phyloP scores from a whole-genome alignment of 208 protist species.

The Wallacemonas rigidus region DNA sequence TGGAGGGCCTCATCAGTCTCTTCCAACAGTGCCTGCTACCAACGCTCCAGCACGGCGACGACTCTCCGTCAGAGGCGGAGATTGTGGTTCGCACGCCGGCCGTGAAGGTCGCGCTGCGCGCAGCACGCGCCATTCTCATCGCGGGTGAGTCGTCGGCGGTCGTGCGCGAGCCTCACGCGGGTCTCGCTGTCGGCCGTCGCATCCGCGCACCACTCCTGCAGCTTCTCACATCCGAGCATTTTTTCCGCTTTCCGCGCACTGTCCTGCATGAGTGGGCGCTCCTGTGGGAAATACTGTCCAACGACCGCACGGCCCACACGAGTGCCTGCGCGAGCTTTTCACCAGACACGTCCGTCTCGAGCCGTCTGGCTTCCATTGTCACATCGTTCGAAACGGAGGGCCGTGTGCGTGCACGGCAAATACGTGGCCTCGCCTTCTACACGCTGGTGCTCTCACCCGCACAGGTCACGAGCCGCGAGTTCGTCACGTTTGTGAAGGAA shows the following conservation, averaged over 20 bases:
- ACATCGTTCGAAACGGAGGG: slow-evolving; percentile 46
- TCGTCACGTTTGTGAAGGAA: slow-evolving; percentile 46
- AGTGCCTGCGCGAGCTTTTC: slow-evolving; percentile 21
- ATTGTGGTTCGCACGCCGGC: slow-evolving; percentile 28
- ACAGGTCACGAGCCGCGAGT: slow-evolving; percentile 36
- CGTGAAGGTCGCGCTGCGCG: slow-evolving; percentile 37
- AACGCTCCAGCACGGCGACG: slow-evolving; percentile 35
- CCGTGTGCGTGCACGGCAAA: slow-evolving; percentile 32
- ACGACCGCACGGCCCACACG: slow-evolving; percentile 28
- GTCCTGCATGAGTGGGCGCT: slow-evolving; percentile 42
- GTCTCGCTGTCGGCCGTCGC: slow-evolving; percentile 31
- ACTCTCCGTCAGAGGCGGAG: slow-evolving; percentile 47
- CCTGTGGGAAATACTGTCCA: slow-evolving; percentile 31
- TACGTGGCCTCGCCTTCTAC: slow-evolving; percentile 48
- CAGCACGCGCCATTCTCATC: slow-evolving; percentile 21
- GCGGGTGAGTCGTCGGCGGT: neutral
- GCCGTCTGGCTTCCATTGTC: slow-evolving; percentile 35
- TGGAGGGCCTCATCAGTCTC: slow-evolving; percentile 29
- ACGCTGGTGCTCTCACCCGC: slow-evolving; percentile 17
- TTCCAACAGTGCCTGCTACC: slow-evolving; percentile 43
- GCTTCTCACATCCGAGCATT: slow-evolving; percentile 41
- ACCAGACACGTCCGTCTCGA: slow-evolving; percentile 21
- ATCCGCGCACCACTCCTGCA: slow-evolving; percentile 44
- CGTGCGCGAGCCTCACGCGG: slow-evolving; percentile 6
- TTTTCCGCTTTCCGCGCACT: slow-evolving; percentile 44